Conservation (phyloP, 805 yeast species). For the Myxozyma udenii region DNA sequence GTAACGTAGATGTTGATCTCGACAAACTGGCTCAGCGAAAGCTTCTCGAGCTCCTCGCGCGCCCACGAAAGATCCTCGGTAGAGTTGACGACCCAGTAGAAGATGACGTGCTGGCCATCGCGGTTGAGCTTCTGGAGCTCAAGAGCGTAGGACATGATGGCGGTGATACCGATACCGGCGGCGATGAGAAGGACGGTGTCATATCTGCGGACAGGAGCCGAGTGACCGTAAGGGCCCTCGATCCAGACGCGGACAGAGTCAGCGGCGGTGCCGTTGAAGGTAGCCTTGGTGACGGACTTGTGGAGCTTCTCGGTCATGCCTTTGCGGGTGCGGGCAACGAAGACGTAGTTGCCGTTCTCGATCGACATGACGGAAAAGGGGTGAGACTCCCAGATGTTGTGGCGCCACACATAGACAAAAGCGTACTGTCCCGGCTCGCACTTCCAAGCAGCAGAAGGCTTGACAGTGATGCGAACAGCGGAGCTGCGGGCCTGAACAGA, state of each 20-base stretch:
- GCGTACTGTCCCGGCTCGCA: slow-evolving; percentile 26
- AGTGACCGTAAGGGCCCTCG: slow-evolving; percentile 62
- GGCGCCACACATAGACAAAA: slow-evolving; percentile 16
- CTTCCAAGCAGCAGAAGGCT: neutral
- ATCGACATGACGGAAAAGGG: slow-evolving; percentile 22
- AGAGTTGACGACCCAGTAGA: slow-evolving; percentile 17
- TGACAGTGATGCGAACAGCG: slow-evolving; percentile 1
- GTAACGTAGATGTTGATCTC: slow-evolving; percentile 14
- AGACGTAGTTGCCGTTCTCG: slow-evolving; percentile 4
- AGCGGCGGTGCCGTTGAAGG: neutral
- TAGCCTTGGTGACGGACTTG: slow-evolving; percentile 2
- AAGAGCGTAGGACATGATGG: slow-evolving; percentile 48
- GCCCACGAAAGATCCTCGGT: slow-evolving; percentile 7
- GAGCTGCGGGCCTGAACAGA: neutral
- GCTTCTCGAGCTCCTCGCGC: slow-evolving; percentile 4
- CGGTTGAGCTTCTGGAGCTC: slow-evolving; percentile 17
- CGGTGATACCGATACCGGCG: slow-evolving; percentile 67
- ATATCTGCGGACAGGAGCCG: slow-evolving; percentile 48
- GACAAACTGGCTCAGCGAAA: neutral
- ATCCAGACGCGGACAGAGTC: slow-evolving; percentile 32
- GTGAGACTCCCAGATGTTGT: slow-evolving; percentile 22
- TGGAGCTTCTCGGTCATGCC: slow-evolving; percentile 16
- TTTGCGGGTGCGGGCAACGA: slow-evolving; percentile 9
- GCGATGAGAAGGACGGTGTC: slow-evolving; percentile 51
- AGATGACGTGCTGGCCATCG: slow-evolving; percentile 10